These are phyloP conservation scores for Suillus plorans DNA, from an alignment of 768 basidiomycete species.

Conservation along the genomic window DNA sequence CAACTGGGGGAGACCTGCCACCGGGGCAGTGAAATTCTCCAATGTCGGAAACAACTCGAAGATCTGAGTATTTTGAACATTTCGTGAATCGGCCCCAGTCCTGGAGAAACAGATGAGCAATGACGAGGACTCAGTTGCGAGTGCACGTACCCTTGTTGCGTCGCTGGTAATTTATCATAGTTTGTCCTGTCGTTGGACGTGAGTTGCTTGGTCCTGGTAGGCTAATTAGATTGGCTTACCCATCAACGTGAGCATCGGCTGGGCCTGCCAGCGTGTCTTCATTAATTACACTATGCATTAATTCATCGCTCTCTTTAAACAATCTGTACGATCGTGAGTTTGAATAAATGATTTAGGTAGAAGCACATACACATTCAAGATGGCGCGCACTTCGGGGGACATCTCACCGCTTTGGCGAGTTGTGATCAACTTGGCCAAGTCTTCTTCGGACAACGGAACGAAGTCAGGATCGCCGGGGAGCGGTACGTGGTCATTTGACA, in stretches of 20 bases:
- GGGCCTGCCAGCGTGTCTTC: not conserved
- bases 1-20: not conserved
- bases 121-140: not conserved
- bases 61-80: not conserved
- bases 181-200: not conserved
- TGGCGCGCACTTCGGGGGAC: not conserved
- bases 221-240: not conserved
- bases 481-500: not conserved
- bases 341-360: not conserved
- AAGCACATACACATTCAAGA: not conserved
- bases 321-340: not conserved
- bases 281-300: not conserved
- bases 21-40: not conserved
- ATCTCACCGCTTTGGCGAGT: not conserved
- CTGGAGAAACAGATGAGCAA: not conserved
- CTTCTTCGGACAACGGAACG: not conserved
- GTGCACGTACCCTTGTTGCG: not conserved
- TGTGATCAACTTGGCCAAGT: not conserved
- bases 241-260: not conserved
- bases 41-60: not conserved
- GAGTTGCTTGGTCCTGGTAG: not conserved
- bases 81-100: not conserved
- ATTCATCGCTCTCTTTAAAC: not conserved
- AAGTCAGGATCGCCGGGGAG: not conserved
- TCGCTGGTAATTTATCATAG: not conserved